These are phyloP conservation scores for Barnettozyma pratensis DNA, from an alignment of 805 yeast genomes.

Conservation along the genomic window DNA sequence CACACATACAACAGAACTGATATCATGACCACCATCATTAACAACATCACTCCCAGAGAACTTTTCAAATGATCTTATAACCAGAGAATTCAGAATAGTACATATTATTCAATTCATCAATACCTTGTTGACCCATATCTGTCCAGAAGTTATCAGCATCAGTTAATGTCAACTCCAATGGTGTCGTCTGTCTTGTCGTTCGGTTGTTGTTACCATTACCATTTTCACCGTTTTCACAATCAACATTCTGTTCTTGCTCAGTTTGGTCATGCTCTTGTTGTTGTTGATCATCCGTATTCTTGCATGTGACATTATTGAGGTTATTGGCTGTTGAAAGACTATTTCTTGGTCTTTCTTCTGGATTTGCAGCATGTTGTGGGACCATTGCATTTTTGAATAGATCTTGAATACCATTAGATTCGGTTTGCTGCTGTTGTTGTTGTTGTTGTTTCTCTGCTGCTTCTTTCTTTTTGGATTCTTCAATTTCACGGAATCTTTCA, in stretches of 20 bases:
- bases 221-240: not conserved
- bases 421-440: not conserved
- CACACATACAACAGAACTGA: no score
- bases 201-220: not conserved
- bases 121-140: conserved; percentile 25
- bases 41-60: not conserved
- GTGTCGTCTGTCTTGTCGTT: conserved; percentile 7
- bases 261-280: not conserved
- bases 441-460: not conserved
- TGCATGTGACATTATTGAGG: not conserved
- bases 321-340: not conserved
- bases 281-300: not conserved
- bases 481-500: conserved; percentile 10
- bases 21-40: no score
- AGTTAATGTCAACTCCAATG: conserved; percentile 16
- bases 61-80: conserved; percentile 15
- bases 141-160: conserved; percentile 23
- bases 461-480: conserved; percentile 2
- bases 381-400: conserved; percentile 5
- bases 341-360: conserved; percentile 1
- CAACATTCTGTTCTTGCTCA: not conserved
- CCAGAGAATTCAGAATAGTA: conserved; percentile 26
- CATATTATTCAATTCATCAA: conserved; percentile 24
- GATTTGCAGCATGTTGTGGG: conserved; percentile 9
- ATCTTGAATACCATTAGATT: not conserved